These are phyloP conservation scores for Ammopiptanthus mongolicus DNA, from an alignment of 306 rosid species.

Conservation along the genomic window DNA sequence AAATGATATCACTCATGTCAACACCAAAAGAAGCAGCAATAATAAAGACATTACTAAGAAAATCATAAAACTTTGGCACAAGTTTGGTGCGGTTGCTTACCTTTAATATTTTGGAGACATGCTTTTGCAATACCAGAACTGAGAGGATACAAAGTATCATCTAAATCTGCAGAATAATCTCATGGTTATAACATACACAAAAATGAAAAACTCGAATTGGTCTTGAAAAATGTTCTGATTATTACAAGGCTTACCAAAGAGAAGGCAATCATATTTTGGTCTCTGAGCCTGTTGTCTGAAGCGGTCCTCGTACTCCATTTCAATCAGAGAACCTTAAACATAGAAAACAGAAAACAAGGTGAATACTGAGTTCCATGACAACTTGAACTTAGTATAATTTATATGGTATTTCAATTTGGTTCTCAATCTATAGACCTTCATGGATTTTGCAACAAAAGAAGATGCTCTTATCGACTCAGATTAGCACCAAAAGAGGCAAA, in stretches of 20 bases:
- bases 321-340: conserved; percentile 24
- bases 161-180: conserved; percentile 62
- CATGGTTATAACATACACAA: neutral
- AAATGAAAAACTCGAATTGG: conserved; percentile 7
- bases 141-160: conserved; percentile 89
- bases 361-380: conserved; percentile 21
- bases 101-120: conserved; percentile 67
- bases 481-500: conserved; percentile 33
- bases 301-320: conserved; percentile 72
- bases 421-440: conserved; percentile 22
- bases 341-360: conserved; percentile 20
- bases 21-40: neutral
- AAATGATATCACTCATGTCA: conserved; percentile 10
- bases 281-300: conserved; percentile 66
- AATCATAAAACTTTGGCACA: neutral
- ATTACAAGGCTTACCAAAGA: conserved; percentile 63
- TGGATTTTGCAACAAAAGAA: conserved; percentile 10
- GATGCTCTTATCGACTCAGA: conserved; percentile 43
- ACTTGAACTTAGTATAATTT: conserved; percentile 25
- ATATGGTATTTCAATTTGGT: conserved; percentile 15
- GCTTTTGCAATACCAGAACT: conserved; percentile 69
- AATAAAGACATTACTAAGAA: neutral
- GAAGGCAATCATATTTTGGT: conserved; percentile 83
- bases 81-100: conserved; percentile 19
- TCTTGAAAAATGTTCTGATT: neutral